Evolutionary conservation across 1,139 yeast genomes (phyloP).

Genomic region (Nadsonia commutata): DNA sequence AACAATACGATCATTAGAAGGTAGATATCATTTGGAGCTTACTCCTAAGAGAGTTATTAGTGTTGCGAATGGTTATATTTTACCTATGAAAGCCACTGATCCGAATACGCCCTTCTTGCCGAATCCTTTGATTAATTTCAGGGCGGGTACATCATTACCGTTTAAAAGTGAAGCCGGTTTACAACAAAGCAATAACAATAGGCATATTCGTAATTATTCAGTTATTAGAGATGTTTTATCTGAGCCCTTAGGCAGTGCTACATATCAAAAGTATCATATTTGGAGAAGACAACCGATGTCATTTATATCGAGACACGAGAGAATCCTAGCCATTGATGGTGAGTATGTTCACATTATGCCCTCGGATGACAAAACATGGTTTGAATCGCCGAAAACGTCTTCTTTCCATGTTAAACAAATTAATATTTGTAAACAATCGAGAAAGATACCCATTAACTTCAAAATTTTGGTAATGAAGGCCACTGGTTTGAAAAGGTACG

Average conservation of each 20-base stretch:
- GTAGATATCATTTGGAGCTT: conserved; percentile 16
- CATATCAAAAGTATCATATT: conserved; percentile 49
- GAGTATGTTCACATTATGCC: conserved; percentile 86
- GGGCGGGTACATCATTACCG: neutral
- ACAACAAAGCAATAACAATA: neutral
- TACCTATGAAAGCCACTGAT: neutral
- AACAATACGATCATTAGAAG: conserved; percentile 12
- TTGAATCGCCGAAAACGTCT: conserved; percentile 67
- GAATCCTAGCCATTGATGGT: conserved; percentile 80
- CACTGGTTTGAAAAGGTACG: conserved; percentile 61
- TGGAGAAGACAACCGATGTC: conserved; percentile 83
- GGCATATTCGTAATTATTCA: neutral
- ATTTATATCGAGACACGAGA: conserved; percentile 65
- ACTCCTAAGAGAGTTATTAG: conserved; percentile 20
- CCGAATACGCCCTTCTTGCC: neutral
- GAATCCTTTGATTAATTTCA: neutral
- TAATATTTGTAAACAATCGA: conserved; percentile 58
- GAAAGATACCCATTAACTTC: conserved; percentile 65
- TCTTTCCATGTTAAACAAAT: conserved; percentile 80
- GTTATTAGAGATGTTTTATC: neutral
- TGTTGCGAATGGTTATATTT: conserved; percentile 16
- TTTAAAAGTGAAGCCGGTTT: neutral
- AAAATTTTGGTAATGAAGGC: conserved; percentile 67
- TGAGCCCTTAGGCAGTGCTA: conserved; percentile 10
- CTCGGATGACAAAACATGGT: conserved; percentile 51